Base-by-base conservation (phyloP, 2,329 filamentous ascomycete species). In the Colletotrichum cordylinicola region DNA sequence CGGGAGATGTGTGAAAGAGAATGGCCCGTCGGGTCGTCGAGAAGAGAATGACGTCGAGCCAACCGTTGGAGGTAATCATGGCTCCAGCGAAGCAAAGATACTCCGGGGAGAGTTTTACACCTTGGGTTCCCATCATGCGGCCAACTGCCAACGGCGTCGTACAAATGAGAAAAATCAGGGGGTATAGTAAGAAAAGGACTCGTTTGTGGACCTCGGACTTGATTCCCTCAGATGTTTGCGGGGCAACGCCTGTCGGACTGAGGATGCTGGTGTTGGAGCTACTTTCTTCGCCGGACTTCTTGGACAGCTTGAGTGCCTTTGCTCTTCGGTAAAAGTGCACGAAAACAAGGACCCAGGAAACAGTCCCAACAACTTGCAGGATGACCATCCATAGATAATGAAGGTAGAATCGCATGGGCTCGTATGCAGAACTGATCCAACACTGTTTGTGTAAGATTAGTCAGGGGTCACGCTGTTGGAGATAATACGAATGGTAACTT, bases 311-410 rank as follows among this genome's bases (percentile, higher is more conserved):
- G 15, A 29, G 24, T n/a, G 39, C 43, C 64, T 68, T 67, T 18
- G 64, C 62, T 6, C 21, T 10, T n/a, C 56, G 70, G 29, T 65
- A 81, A 4, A 87, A 80, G 35, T 78, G 82, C 21, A 85, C 60
- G 78, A 85, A 86, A 39, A 86, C 83, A 31, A 84, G 79, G 1
- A 79, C 79, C 78, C 87, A 87, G 4, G 86, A 76, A 4, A 82
- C 56, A 64, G 81, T 82, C 1, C 85, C 86, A 9, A 83, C 18
- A 27, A 80, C 77, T 6, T 87, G 80, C 10, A 82, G 79, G n/a
- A 86, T 78, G 74, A 87, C 92, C 72, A 93, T 91, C 88, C 90
- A 93, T 67, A 93, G 82, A 79, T 93, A 93, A 79, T 93, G 91
- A 2, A 90, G 86, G 81, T 88, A 87, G 2, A 94, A 85, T 61